Percentiles rank a stretch among this genome's conserved stretches.
phyloP scores from a whole-genome alignment of 2,329 filamentous ascomycete genomes.

The Colletotrichum neosansevieriae region DNA sequence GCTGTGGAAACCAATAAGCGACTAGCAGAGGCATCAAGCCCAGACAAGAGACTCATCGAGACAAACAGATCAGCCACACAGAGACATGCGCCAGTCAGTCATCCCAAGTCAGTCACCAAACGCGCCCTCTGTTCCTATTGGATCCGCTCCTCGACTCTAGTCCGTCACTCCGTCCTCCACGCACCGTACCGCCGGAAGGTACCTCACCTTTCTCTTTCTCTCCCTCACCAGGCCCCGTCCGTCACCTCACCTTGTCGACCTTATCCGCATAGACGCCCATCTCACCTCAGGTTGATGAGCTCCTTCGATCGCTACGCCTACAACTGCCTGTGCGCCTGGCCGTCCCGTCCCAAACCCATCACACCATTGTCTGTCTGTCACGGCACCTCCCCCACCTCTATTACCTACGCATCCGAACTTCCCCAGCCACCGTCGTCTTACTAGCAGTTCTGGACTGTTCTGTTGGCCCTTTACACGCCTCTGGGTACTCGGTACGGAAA shows the following conservation, averaged over 20 bases:
- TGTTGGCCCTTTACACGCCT: not conserved
- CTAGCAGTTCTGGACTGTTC: constrained; percentile 7
- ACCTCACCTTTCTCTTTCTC: not conserved
- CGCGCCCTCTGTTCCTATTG: constrained; percentile 16
- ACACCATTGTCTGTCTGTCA: constrained; percentile 36
- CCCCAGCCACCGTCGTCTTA: constrained; percentile 26
- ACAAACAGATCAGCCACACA: not conserved
- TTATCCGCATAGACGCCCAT: constrained; percentile 35
- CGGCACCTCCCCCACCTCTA: constrained; percentile 34
- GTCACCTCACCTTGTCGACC: constrained; percentile 21
- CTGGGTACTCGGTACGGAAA: not conserved
- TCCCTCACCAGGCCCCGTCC: constrained; percentile 3
- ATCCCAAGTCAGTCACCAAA: not conserved
- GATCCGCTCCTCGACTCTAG: constrained; percentile 1
- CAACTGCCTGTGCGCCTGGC: constrained; percentile 8
- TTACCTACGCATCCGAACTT: constrained; percentile 37
- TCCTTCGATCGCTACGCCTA: not conserved
- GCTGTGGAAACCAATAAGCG: not conserved
- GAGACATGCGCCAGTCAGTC: not conserved
- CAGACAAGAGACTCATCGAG: not conserved
- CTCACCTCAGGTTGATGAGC: constrained; percentile 30
- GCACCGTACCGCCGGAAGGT: not conserved
- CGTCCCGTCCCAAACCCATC: constrained; percentile 27
- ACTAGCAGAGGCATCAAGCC: not conserved
- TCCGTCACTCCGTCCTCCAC: constrained; percentile 1